Evolutionary conservation across 129 eudicot genomes (phyloP).

Genomic region (Centella asiatica): DNA sequence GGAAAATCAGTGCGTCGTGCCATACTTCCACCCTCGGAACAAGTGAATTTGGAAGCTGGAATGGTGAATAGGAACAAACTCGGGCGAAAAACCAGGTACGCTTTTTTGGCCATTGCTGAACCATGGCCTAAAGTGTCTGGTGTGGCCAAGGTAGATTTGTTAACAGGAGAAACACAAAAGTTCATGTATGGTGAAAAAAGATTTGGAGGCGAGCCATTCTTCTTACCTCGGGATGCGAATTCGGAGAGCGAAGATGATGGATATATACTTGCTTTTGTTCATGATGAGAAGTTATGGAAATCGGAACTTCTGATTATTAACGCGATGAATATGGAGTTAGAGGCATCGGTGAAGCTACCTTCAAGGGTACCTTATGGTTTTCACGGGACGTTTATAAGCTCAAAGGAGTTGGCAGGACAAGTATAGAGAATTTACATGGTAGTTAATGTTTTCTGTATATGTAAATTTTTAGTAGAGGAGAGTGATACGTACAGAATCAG

Average conservation of each 20-base stretch:
- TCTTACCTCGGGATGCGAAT: background rate
- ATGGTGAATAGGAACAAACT: slow-evolving; percentile 9
- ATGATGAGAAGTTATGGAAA: slow-evolving; percentile 6
- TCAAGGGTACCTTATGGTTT: slow-evolving; percentile 17
- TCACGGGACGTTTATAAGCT: slow-evolving; percentile 12
- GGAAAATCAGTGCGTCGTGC: slow-evolving; percentile 3
- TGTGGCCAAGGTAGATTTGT: slow-evolving; percentile 4
- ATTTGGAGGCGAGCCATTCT: slow-evolving; percentile 14
- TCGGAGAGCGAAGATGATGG: slow-evolving; percentile 12
- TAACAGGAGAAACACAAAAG: background rate
- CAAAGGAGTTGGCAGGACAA: slow-evolving; percentile 1
- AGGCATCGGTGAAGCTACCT: slow-evolving; percentile 18
- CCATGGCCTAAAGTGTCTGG: slow-evolving; percentile 21
- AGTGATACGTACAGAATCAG: slow-evolving; percentile 27
- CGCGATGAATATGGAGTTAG: slow-evolving; percentile 12
- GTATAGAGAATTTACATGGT: background rate
- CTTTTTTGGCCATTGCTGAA: slow-evolving; percentile 15
- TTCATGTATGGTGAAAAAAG: background rate
- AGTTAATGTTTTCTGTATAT: background rate
- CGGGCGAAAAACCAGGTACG: slow-evolving; percentile 9
- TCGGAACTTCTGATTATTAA: slow-evolving; percentile 13
- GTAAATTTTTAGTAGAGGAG: background rate
- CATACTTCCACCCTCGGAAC: background rate
- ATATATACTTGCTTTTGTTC: slow-evolving; percentile 14
- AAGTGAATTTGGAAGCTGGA: slow-evolving; percentile 14